These are phyloP conservation scores for Diutina sp. DNA, from an alignment of 1,139 yeast genomes.

Conservation along the genomic window DNA sequence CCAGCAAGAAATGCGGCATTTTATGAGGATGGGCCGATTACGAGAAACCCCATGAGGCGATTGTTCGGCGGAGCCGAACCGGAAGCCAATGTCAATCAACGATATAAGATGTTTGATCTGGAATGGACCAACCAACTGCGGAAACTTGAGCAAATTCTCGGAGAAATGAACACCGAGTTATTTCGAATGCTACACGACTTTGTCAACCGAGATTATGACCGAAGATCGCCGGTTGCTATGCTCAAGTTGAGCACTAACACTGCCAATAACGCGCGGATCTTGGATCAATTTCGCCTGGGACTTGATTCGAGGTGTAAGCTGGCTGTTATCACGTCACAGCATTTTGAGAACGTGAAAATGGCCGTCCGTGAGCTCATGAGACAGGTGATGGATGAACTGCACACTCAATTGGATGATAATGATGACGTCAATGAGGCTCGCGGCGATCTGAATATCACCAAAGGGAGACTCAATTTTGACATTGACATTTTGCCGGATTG, in stretches of 20 bases:
- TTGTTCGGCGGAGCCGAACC: neutral
- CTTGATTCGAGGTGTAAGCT: slow-evolving; percentile 7
- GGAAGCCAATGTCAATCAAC: slow-evolving; percentile 11
- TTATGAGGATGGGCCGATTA: neutral
- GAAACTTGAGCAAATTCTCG: slow-evolving; percentile 24
- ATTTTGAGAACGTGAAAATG: slow-evolving; percentile 27
- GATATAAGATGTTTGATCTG: slow-evolving; percentile 26
- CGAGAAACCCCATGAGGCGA: neutral
- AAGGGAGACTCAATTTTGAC: slow-evolving; percentile 33
- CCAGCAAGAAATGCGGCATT: neutral
- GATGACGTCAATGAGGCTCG: slow-evolving; percentile 7
- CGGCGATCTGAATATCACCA: neutral
- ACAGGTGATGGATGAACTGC: slow-evolving; percentile 12
- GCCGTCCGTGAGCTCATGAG: slow-evolving; percentile 25
- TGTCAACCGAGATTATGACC: slow-evolving; percentile 7
- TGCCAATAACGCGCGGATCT: slow-evolving; percentile 39
- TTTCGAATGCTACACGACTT: slow-evolving; percentile 20
- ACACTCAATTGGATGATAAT: neutral
- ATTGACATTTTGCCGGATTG: slow-evolving; percentile 39
- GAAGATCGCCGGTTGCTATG: slow-evolving; percentile 10
- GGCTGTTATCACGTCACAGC: slow-evolving; percentile 27
- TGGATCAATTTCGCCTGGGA: slow-evolving; percentile 25
- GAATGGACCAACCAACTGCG: slow-evolving; percentile 26
- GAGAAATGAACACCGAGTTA: slow-evolving; percentile 23
- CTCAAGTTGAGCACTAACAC: slow-evolving; percentile 42